Base-by-base conservation (phyloP, 257 asterid species). In the Plectranthus barbatus region DNA sequence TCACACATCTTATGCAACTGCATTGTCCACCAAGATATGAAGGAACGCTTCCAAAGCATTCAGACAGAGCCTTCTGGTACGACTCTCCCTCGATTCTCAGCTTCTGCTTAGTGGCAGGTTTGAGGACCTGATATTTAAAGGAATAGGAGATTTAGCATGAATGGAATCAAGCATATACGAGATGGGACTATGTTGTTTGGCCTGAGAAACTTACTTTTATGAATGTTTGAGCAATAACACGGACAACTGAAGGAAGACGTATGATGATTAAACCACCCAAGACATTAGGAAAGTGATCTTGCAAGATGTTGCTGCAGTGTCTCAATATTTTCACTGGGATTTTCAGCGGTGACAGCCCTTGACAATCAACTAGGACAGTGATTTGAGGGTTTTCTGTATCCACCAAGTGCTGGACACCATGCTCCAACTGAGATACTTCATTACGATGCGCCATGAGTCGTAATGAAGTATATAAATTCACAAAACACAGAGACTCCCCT, bases 341-440 rank as follows among this genome's bases (percentile, higher is more conserved):
- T 74, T 79, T 79, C 47, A 93, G 74, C n/a, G 97, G 91, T 9
- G 97, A 76, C 44, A 81, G 17, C 55, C 87, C 84, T 57, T 86
- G 88, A 68, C 99, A 90, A 74, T 90, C 97, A 68, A 93, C 77
- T 51, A 93, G 72, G 36, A 93, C 99, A 5, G 94, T 84, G 64
- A 93, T 82, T 73, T 79, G 92, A 68, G 81, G 83, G 77, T 81
- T 78, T 65, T 76, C 81, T 31, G 58, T 72, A 67, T 81, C 81
- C 70, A 82, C 75, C 79, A 87, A 62, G 71, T 87, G 82, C 65
- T 85, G 79, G 71, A 87, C 79, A 36, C 99, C 96, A 6, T 87
- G 73, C 77, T 93, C 97, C 72, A 93, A 90, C 91, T 93, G 99
- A 69, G 99, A 93, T 42, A 93, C 99, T 93, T 64, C 90, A 89